Evolutionary conservation across 164 flowering plant genomes (phyloP).

Genomic region (Magnolia changhungtana): DNA sequence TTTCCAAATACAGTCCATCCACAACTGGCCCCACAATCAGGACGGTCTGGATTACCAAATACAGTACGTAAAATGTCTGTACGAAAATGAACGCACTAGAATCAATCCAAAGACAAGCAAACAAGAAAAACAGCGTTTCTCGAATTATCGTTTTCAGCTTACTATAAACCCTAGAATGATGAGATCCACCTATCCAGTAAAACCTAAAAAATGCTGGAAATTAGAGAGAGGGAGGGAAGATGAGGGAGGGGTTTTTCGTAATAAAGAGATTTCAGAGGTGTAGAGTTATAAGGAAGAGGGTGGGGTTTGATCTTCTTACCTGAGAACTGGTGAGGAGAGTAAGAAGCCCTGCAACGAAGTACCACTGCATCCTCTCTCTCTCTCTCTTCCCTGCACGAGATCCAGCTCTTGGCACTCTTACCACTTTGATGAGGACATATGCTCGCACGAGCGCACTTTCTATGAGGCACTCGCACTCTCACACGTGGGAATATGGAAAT

Average conservation of each 20-base stretch:
- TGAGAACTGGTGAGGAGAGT: conserved; percentile 89
- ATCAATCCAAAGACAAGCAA: no score
- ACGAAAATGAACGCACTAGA: no score
- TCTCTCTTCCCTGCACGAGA: not conserved
- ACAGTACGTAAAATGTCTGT: no score
- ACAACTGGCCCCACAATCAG: no score
- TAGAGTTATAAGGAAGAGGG: not conserved
- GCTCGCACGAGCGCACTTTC: no score
- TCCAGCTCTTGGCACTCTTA: not conserved
- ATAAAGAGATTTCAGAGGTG: not conserved
- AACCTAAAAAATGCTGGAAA: not conserved
- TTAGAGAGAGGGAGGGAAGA: not conserved
- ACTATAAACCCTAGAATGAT: not conserved
- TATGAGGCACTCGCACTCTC: no score
- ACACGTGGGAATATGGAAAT: no score
- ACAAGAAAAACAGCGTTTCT: no score
- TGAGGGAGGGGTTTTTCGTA: not conserved
- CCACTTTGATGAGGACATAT: not conserved
- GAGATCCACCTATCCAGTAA: not conserved
- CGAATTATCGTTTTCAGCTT: no score
- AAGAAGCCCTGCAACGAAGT: conserved; percentile 74
- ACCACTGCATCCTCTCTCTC: conserved; percentile 64
- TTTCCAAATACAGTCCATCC: no score
- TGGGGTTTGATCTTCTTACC: conserved; percentile 26
- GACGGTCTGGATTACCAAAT: no score